Base-by-base conservation (phyloP, 2,329 filamentous ascomycete species). In the Biscogniauxia marginata region DNA sequence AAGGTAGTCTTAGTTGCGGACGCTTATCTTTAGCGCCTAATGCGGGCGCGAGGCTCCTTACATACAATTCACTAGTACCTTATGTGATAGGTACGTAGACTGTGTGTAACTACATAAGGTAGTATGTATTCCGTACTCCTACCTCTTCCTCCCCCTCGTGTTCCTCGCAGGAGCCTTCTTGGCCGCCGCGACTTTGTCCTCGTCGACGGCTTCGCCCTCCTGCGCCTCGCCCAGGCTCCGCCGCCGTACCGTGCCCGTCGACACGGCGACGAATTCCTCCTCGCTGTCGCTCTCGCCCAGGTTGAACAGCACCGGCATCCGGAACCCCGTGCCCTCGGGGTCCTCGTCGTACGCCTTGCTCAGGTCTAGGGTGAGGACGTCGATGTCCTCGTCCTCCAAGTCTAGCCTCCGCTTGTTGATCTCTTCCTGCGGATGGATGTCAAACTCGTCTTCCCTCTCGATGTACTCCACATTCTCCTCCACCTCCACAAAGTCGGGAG, bases 401-500 rank as follows among this genome's bases (percentile, higher is more conserved):
- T 98, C 93, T 2, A 98, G 80, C 46, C 93, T 85, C 24, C 93
- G 85, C 72, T 96, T 93, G 70, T 96, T 91, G 54, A 98, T 87
- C 72, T 98, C 93, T 70, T 97, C 93, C 56, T 93, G 88, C 0
- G 92, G 92, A 70, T 98, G 95, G 55, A 98, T 96, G 72, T 99
- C 96, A 66, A 99, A 99, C 70, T 99, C 95, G 71, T 99, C 95
- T 74, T 99, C 95, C 54, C 85, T 84, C 73, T 99, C 95, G 45
- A 96, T 85, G 70, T 99, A 99, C 71, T 98, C 91, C 20, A 96
- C 92, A 65, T 99, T 99, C 74, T 99, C 95, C 74, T 99, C 95
- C 13, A 99, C 92, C 73, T 99, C 95, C 44, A 88, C 90, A 73
- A 99, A 99, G 74, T 99, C 96, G 0, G 95, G 95, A 5, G 96